Conservation (phyloP, 2,329 filamentous ascomycete species). For the Aspergillus aculeatus region DNA sequence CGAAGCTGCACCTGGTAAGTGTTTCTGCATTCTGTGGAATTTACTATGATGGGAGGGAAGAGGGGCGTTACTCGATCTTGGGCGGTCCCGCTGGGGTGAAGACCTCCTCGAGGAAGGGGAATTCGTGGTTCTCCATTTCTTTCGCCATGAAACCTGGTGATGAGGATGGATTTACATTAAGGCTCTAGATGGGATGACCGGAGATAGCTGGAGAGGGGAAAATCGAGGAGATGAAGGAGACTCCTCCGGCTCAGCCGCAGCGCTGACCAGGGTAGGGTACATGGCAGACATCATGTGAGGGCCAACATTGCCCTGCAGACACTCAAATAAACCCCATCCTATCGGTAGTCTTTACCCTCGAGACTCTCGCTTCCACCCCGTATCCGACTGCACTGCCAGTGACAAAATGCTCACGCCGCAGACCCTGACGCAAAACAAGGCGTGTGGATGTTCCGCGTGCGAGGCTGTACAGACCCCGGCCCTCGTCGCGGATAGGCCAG, state of each 20-base stretch:
- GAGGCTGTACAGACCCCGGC: neutral
- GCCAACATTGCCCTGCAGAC: neutral
- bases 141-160: too few relatives aligned
- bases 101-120: conserved; percentile 32
- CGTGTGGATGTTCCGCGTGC: neutral
- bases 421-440: neutral
- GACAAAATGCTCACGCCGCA: neutral
- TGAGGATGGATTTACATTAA: too few relatives aligned
- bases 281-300: neutral
- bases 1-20: neutral
- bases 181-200: too few relatives aligned
- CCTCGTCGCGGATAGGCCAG: neutral
- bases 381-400: neutral
- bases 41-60: too few relatives aligned
- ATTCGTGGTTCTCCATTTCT: conserved; percentile 23
- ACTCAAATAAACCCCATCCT: neutral
- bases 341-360: neutral
- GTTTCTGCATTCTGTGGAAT: too few relatives aligned
- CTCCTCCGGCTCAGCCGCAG: neutral
- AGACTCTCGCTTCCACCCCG: too few relatives aligned
- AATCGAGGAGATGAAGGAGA: neutral
- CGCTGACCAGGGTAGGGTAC: neutral
- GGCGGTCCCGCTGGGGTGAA: conserved; percentile 24
- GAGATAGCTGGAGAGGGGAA: neutral
- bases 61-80: conserved; percentile 29